phyloP scores from a whole-genome alignment of 225 moss, liverwort and hornwort species.

The Polytrichum commune region DNA sequence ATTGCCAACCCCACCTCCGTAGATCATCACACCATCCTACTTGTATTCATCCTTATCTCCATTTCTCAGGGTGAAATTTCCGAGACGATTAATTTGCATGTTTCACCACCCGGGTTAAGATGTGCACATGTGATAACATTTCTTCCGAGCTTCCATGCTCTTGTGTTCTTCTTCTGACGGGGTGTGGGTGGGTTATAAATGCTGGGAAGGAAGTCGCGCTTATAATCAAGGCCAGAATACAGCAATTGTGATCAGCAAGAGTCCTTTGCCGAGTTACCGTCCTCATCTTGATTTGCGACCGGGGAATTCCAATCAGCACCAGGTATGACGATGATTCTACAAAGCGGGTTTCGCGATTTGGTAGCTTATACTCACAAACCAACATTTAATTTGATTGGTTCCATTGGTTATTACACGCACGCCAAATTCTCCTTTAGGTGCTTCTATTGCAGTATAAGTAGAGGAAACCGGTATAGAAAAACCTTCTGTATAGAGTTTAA shows the following conservation, averaged over 20 bases:
- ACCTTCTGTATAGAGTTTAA: too few relatives aligned
- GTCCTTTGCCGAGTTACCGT: constrained; percentile 65
- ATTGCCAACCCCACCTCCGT: not conserved
- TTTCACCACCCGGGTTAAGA: constrained; percentile 26
- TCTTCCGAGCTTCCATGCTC: too few relatives aligned
- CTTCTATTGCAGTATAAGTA: not conserved
- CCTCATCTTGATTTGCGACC: constrained; percentile 40
- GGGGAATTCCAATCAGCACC: constrained; percentile 35
- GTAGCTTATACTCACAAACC: too few relatives aligned
- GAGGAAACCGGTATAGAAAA: not conserved
- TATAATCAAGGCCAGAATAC: constrained; percentile 63
- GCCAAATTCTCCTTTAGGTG: not conserved
- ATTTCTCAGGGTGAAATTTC: not conserved
- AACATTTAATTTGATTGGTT: not conserved
- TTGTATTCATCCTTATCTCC: not conserved
- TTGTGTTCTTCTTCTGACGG: too few relatives aligned
- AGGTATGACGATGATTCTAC: constrained; percentile 30
- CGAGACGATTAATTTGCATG: too few relatives aligned
- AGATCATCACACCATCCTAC: not conserved
- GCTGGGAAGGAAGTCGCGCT: constrained; percentile 60
- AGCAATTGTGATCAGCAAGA: constrained; percentile 65
- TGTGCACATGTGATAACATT: constrained; percentile 12
- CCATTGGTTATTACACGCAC: not conserved
- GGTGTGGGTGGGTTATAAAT: constrained; percentile 14
- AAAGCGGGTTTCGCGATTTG: too few relatives aligned